Evolutionary conservation across 2,329 filamentous ascomycete genomes (phyloP).

Genomic region (Penicillium paneum): DNA sequence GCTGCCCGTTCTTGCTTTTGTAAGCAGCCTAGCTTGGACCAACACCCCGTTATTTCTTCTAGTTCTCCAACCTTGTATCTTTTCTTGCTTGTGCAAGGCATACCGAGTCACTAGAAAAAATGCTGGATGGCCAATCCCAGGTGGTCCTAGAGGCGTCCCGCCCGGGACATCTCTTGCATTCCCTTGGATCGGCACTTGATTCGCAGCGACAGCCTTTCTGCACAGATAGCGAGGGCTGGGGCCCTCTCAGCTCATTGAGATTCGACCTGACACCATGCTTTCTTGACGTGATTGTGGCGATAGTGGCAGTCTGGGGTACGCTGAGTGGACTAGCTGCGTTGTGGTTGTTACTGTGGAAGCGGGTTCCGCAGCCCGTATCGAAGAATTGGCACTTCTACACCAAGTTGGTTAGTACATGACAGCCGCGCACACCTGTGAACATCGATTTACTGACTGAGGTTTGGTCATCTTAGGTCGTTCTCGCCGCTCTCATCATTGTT

Average conservation of each 20-base stretch:
- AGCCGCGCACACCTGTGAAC: not conserved
- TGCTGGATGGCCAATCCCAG: slow-evolving; percentile 37
- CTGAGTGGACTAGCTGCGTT: slow-evolving; percentile 72
- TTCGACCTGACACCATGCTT: slow-evolving; percentile 98
- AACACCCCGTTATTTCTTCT: slow-evolving; percentile 11
- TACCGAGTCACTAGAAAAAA: slow-evolving; percentile 26
- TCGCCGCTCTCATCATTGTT: slow-evolving; percentile 65
- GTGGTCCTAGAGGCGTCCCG: slow-evolving; percentile 31
- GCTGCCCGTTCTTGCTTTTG: slow-evolving; percentile 13
- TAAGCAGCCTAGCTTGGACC: slow-evolving; percentile 18
- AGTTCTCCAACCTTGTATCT: slow-evolving; percentile 6
- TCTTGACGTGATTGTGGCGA: slow-evolving; percentile 81
- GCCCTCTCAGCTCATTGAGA: slow-evolving; percentile 77
- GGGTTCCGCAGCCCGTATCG: slow-evolving; percentile 62
- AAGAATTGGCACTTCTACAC: slow-evolving; percentile 92
- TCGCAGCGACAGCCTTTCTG: slow-evolving; percentile 66
- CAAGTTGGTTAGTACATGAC: slow-evolving; percentile 67
- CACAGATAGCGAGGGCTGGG: slow-evolving; percentile 90
- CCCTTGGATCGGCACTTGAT: slow-evolving; percentile 27
- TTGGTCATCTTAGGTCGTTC: slow-evolving; percentile 51
- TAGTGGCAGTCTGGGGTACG: slow-evolving; percentile 75
- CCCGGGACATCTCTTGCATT: slow-evolving; percentile 27
- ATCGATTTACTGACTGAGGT: not conserved
- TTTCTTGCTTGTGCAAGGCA: slow-evolving; percentile 20
- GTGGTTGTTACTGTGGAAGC: slow-evolving; percentile 73